Evolutionary conservation across 345 rosid species (phyloP).

Genomic region (Brassica rapa): DNA sequence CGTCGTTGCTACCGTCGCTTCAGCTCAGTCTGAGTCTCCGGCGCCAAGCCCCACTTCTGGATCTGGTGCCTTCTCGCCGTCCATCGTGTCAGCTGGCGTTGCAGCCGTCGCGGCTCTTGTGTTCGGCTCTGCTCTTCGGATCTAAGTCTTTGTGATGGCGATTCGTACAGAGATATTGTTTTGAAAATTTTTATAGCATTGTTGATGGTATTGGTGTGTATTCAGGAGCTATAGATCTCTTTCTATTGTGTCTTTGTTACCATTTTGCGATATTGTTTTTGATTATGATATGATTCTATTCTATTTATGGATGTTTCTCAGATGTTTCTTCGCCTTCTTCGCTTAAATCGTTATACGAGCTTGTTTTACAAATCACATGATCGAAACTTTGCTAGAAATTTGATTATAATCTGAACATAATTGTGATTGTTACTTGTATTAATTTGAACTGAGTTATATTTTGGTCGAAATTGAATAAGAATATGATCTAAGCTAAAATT

Average conservation of each 20-base stretch:
- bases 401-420: not conserved
- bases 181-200: slow-evolving; percentile 4
- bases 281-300: slow-evolving; percentile 27
- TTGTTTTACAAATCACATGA: not conserved
- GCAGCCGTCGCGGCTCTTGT: slow-evolving; percentile 48
- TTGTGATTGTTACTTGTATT: not conserved
- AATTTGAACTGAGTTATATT: not conserved
- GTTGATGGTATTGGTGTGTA: slow-evolving; percentile 31
- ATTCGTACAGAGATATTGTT: slow-evolving; percentile 22
- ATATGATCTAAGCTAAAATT: not conserved
- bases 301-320: not conserved
- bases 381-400: not conserved
- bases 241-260: slow-evolving; percentile 11
- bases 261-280: slow-evolving; percentile 13
- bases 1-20: slow-evolving; percentile 42
- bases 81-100: slow-evolving; percentile 43
- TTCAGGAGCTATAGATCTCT: slow-evolving; percentile 38
- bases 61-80: slow-evolving; percentile 48
- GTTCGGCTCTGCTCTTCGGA: slow-evolving; percentile 56
- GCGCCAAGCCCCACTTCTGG: slow-evolving; percentile 62
- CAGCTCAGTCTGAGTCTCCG: slow-evolving; percentile 56
- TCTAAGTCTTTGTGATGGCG: slow-evolving; percentile 43
- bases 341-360: not conserved
- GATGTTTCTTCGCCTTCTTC: not conserved
- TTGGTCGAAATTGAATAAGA: not conserved